Conservation (phyloP, 805 yeast genomes). For the Candida sphagnicola region DNA sequence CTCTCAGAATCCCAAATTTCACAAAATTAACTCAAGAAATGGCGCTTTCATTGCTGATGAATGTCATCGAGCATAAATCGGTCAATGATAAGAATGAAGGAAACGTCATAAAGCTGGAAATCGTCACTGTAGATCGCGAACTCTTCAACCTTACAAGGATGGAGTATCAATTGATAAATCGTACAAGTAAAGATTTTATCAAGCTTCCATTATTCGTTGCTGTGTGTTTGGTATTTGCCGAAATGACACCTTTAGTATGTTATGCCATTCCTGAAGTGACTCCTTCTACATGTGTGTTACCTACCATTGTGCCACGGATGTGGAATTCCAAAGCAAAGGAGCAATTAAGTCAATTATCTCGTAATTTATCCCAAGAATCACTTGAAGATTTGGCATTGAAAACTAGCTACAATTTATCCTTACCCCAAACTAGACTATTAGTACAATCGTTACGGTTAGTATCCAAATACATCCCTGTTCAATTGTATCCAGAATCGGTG, state of each 20-base stretch:
- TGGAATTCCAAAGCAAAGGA: slow-evolving; percentile 19
- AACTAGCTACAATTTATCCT: slow-evolving; percentile 47
- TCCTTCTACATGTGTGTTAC: slow-evolving; percentile 57
- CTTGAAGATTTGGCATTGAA: slow-evolving; percentile 25
- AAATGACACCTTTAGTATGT: slow-evolving; percentile 51
- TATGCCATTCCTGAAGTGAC: slow-evolving; percentile 51
- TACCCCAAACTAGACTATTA: slow-evolving; percentile 32
- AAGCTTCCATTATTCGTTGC: slow-evolving; percentile 54
- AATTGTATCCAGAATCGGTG: slow-evolving; percentile 33
- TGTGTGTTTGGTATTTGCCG: slow-evolving; percentile 47
- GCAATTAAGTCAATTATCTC: slow-evolving; percentile 9
- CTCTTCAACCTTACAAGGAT: slow-evolving; percentile 43
- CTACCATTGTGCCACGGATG: slow-evolving; percentile 37
- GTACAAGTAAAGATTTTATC: slow-evolving; percentile 48
- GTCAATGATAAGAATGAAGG: slow-evolving; percentile 7
- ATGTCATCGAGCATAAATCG: slow-evolving; percentile 32
- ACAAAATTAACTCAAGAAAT: slow-evolving; percentile 30
- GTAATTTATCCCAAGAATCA: slow-evolving; percentile 6
- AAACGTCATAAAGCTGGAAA: slow-evolving; percentile 10
- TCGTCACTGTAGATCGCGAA: slow-evolving; percentile 9
- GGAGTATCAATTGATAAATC: slow-evolving; percentile 46
- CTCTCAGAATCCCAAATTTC: slow-evolving; percentile 29
- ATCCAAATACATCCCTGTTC: slow-evolving; percentile 36
- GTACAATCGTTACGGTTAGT: slow-evolving; percentile 34
- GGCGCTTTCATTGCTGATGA: slow-evolving; percentile 32